Base-by-base conservation (phyloP, 1,284 basidiomycete genomes). In the Schizophyllum amplum region DNA sequence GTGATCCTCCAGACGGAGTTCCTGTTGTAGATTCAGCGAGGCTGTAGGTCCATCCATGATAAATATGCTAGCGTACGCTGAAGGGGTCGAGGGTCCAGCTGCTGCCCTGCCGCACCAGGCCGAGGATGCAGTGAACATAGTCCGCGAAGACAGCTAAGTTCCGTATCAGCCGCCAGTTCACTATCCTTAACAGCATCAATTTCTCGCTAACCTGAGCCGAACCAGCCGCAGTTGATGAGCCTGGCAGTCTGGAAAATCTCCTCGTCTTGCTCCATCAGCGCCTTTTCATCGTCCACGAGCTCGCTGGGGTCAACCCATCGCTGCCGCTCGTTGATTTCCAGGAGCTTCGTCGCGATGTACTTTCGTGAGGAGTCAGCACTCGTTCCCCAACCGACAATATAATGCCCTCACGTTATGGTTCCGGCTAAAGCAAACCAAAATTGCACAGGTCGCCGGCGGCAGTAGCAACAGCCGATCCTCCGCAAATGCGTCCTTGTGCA, bases 181-280 rank as follows among this genome's bases (percentile, higher is more conserved):
- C 48, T 26, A 27, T 24, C 25, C 7, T 4, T 3, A 9, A 17
- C 17, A 17, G 17, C 2, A 33, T 13, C 5, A 42, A 42, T 9
- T 13, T 60, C 21, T 15, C 13, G 56, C 63, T 57, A 59, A 77
- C 76, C 69, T 58, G 75, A 74, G 24, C 76, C 84, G 62, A 92
- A 92, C 86, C 86, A 92, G 15, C 79, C 82, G 62, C 82, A 86
- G 65, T 94, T 94, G 62, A 90, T 76, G 7, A 91, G 73, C 4
- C 88, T 80, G 0, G 89, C 83, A 11, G 80, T 89, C 65, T 92
- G 82, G 80, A 92, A 94, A 23, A 94, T 74, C 56, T 91, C 86
- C 61, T 92, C 83, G 56, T 94, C 92, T 67, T 94, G 91, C 20
- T 65, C 71, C 3, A 11, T 20, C 33, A 13, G 11, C 4, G 4